Conservation (phyloP, 1,284 basidiomycete genomes). For the Pyrrhoderma lamaoense region DNA sequence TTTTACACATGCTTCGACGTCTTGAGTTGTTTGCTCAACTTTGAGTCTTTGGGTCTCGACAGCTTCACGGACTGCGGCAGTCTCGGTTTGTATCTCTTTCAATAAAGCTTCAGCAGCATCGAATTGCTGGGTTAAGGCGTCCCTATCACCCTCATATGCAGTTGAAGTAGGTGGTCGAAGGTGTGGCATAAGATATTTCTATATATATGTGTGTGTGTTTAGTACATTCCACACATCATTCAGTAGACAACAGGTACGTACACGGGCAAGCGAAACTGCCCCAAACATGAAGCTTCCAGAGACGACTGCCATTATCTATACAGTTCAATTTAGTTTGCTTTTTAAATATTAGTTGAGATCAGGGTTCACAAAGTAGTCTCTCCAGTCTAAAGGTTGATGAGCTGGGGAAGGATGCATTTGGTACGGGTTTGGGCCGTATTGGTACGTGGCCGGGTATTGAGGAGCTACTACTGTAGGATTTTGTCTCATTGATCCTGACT, state of each 20-base stretch:
- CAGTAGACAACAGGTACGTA: constrained; percentile 30
- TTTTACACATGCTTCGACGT: constrained; percentile 73
- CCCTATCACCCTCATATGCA: constrained; percentile 85
- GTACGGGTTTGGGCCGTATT: constrained; percentile 40
- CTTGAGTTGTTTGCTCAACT: constrained; percentile 71
- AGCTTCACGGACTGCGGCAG: constrained; percentile 63
- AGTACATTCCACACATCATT: neutral
- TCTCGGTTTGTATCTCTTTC: constrained; percentile 76
- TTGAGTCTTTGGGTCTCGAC: constrained; percentile 79
- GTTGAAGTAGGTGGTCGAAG: constrained; percentile 84
- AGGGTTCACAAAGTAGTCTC: constrained; percentile 83
- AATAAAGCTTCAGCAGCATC: constrained; percentile 84
- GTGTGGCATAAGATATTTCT: constrained; percentile 93
- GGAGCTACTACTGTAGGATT: constrained; percentile 16
- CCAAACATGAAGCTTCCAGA: constrained; percentile 89
- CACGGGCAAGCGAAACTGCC: constrained; percentile 78
- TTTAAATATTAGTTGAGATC: neutral
- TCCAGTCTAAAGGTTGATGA: constrained; percentile 75
- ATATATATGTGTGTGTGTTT: constrained; percentile 1
- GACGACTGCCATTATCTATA: constrained; percentile 87
- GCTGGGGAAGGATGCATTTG: constrained; percentile 30
- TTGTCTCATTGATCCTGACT: constrained; percentile 32
- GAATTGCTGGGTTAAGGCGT: constrained; percentile 84
- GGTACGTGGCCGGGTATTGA: constrained; percentile 21
- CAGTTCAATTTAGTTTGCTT: constrained; percentile 14